These are phyloP conservation scores for Pythium grandisporangium DNA, from an alignment of 352 stramenopile species.

Conservation along the genomic window DNA sequence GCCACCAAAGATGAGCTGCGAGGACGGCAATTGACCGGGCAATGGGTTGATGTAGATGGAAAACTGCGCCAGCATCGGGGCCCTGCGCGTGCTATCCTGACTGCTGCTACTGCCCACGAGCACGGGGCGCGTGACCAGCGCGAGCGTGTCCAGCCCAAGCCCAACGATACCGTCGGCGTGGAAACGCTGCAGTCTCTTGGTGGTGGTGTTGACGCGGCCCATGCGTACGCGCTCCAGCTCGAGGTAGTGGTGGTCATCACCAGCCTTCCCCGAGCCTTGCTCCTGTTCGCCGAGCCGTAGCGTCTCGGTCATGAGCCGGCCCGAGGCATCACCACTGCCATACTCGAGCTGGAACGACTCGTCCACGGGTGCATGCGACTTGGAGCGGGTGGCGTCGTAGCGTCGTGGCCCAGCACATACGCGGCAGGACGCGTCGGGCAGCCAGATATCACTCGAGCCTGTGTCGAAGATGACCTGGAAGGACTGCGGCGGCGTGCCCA, in stretches of 20 bases:
- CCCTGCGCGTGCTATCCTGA: too few relatives aligned
- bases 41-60: slow-evolving; percentile 64
- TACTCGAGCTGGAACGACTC: slow-evolving; percentile 53
- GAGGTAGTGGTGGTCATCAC: too few relatives aligned
- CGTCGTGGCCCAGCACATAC: slow-evolving; percentile 32
- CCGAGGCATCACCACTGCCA: slow-evolving; percentile 45
- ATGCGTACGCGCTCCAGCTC: slow-evolving; percentile 28
- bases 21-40: slow-evolving; percentile 21
- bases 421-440: slow-evolving; percentile 26
- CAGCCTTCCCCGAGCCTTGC: too few relatives aligned
- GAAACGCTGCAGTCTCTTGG: slow-evolving; percentile 35
- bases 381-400: slow-evolving; percentile 26
- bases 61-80: slow-evolving; percentile 24
- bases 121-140: slow-evolving; percentile 42
- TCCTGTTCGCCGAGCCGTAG: slow-evolving; percentile 22
- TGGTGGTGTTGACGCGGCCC: slow-evolving; percentile 33
- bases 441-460: slow-evolving; percentile 60
- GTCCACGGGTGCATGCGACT: slow-evolving; percentile 16
- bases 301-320: slow-evolving; percentile 34
- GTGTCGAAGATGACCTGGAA: slow-evolving; percentile 79
- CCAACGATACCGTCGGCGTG: slow-evolving; percentile 60
- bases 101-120: slow-evolving; percentile 18
- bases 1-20: slow-evolving; percentile 53
- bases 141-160: slow-evolving; percentile 38
- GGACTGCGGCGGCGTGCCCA: slow-evolving; percentile 48